Evolutionary conservation across 1,284 basidiomycete genomes (phyloP), one percentile per base, ranked within the genome.

Genomic region (Tilletia caries): DNA sequence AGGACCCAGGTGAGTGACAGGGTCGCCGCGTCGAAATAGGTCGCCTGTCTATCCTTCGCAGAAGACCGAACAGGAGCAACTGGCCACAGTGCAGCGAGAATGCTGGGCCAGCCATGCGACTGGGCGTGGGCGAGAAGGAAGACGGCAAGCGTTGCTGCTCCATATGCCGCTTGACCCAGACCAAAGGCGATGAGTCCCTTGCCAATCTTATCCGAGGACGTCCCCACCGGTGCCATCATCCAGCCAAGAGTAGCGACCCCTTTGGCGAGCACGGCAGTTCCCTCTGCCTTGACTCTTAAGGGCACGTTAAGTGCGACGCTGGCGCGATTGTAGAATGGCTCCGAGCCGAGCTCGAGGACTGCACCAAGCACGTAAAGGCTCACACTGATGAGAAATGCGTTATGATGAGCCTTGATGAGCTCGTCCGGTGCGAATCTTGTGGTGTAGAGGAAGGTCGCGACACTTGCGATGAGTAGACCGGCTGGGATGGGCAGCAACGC

Each of bases 1-100:
- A 98, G 92, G 0, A 90, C 92, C 67, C 88, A 83, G 0, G 91
- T 89, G 1, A 95, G 86, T 33, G 67, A 69, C 54, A 74, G 41
- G 33, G 58, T 58, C 20, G 66, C 44, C 50, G 54, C 32, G 58
- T 62, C 58, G 2, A 62, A 29, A 4, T 29, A 33, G n/a, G 58
- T 15, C 37, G 37, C 10, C 37, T 41, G 8, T 6, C 8, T 41
- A 6, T 15, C 37, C 1, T 41, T 41, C 15, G 8, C 2, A 41
- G 37, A 2, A 1, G 37, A 1, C 18, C 23, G 29, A 8, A 13
- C 58, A 4, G 58, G 32, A 33, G 20, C 20, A 29, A n/a, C 58
- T 5, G 58, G 58, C 32, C 13, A 29, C 29, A 33, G 34, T 0
- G 32, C 58, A 5, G 32, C n/a, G 32, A 34, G 58, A 29, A 62